phyloP scores from a whole-genome alignment of 2,329 filamentous ascomycete genomes.

The Pseudovirgaria hyperparasitica region DNA sequence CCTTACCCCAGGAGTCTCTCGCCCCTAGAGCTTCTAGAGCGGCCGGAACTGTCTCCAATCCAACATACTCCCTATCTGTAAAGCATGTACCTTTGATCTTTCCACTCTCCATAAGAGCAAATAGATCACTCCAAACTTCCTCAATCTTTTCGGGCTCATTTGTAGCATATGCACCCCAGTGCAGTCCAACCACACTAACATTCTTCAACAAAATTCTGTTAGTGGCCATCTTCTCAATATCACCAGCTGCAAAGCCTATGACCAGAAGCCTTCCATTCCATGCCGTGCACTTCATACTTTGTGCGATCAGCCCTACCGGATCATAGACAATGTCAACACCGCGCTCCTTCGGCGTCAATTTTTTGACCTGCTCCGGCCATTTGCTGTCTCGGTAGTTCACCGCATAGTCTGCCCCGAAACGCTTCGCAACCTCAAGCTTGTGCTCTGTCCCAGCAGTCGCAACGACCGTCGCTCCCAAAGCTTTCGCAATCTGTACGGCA shows the following conservation, averaged over 20 bases:
- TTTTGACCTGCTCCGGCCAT: constrained; percentile 59
- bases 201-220: constrained; percentile 93
- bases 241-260: constrained; percentile 76
- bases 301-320: constrained; percentile 79
- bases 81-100: constrained; percentile 77
- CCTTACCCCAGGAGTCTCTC: constrained; percentile 89
- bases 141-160: constrained; percentile 59
- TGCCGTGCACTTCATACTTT: constrained; percentile 77
- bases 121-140: constrained; percentile 71
- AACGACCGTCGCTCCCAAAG: constrained; percentile 81
- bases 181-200: constrained; percentile 75
- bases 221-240: constrained; percentile 82
- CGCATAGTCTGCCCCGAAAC: constrained; percentile 74
- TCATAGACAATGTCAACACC: constrained; percentile 93
- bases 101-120: constrained; percentile 60
- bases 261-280: constrained; percentile 87
- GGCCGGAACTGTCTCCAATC: constrained; percentile 63
- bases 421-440: constrained; percentile 66
- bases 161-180: constrained; percentile 77
- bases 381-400: constrained; percentile 59
- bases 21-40: constrained; percentile 67
- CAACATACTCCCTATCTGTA: constrained; percentile 68
- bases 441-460: constrained; percentile 73
- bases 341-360: constrained; percentile 56
- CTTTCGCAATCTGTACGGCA: constrained; percentile 89